Evolutionary conservation across 768 basidiomycete genomes (phyloP), one percentile per base, ranked within the genome.

Genomic region (Naematelia encephala): DNA sequence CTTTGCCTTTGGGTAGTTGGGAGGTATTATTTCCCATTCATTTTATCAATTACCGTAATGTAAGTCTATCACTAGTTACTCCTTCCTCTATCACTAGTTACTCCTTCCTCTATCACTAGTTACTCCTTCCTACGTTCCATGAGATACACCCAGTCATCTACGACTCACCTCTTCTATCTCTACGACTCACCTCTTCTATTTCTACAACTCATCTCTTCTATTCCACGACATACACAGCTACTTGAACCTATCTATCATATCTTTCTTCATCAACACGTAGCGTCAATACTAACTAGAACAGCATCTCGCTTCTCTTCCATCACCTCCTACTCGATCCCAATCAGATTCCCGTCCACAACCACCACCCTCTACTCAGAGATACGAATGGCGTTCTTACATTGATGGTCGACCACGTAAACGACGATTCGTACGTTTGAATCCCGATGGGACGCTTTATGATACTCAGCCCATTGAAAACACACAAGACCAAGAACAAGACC

Each of bases 1-100:
- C 73, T 2, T 52, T 76, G 28, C 75, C 73, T 1, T 66, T 54
- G n/a, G 68, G 71, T 29, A 59, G 66, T 14, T 76, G 75, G 75
- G 54, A 57, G 26, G 47, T 51, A 1, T 46, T 59, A 1, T 76
- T 74, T 52, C 60, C 69, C 14, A 39, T 47, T 5, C 75, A 76
- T 64, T 76, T 73, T 53, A 52, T 54, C 21, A 46, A 29, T 2
- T 74, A 73, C 44, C 61, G 61, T n/a, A 66, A 68, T 56, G 72
- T 70, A 47, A 43, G 68, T 52, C 51, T 34, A 8, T 39, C 34
- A 39, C 34, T 8, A 8, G 8, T 16, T 8, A 39, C 34, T 39
- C 34, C 34, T 39, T 39, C 34, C 34, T 8, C 8, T 16, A 8
- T 39, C 34, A 39, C 34, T 8, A 8, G 8, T 16, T 8, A 39